Percentiles rank a stretch among this genome's conserved stretches.
phyloP scores from a whole-genome alignment of 352 stramenopile genomes.

The Globisporangium nunn region DNA sequence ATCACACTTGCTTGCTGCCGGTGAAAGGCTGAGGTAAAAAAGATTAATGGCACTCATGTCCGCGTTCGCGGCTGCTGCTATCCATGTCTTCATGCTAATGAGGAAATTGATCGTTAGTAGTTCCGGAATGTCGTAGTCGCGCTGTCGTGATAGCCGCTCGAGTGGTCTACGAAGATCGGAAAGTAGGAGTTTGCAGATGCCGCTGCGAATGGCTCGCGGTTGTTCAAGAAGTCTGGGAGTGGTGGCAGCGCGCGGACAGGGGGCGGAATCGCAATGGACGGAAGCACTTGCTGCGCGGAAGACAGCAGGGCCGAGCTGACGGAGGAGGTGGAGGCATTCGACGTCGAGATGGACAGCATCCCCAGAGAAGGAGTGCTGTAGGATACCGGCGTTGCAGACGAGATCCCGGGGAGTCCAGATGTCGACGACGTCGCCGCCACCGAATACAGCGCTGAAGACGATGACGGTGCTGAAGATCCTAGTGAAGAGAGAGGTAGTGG shows the following conservation, averaged over 20 bases:
- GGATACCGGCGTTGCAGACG: constrained; percentile 11
- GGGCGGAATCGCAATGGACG: constrained; percentile 46
- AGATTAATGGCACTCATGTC: background rate
- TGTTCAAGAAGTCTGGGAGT: constrained; percentile 60
- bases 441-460: too few species aligned
- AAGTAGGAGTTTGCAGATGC: constrained; percentile 26
- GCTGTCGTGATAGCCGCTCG: constrained; percentile 30
- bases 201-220: constrained; percentile 37
- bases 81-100: too few species aligned
- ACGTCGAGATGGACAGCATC: constrained; percentile 17
- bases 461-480: too few species aligned
- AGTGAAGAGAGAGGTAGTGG: background rate
- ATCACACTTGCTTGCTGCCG: background rate
- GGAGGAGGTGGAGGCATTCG: background rate
- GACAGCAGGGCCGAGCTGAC: background rate
- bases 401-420: constrained; percentile 12
- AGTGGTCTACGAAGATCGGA: constrained; percentile 39
- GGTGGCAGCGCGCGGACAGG: constrained; percentile 35
- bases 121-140: constrained; percentile 37
- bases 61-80: too few species aligned
- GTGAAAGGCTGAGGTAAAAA: too few species aligned
- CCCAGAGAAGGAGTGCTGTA: constrained; percentile 17
- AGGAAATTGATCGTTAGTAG: constrained; percentile 11
- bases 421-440: constrained; percentile 1
- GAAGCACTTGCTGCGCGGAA: constrained; percentile 19